Base-by-base conservation (phyloP, 495 filamentous ascomycete genomes). In the Penicillium maclennaniae region DNA sequence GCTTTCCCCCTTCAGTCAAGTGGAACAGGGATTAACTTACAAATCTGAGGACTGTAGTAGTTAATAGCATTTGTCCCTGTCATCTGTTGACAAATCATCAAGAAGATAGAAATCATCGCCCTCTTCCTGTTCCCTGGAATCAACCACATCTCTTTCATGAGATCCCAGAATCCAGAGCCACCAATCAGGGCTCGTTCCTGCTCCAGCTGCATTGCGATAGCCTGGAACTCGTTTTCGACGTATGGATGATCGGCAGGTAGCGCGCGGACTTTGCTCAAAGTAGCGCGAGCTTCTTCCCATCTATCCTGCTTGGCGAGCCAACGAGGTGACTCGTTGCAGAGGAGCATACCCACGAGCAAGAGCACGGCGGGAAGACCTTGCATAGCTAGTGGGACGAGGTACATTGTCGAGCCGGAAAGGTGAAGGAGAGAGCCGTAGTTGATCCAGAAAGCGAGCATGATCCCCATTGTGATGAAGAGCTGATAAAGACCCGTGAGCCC, bases 1-100 rank as follows among this genome's bases (percentile, higher is more conserved):
- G 31, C 4, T 21, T 16, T 34, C 10, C 17, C 42, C 8, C 19
- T 3, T 3, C 8, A 23, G 4, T 36, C 28, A 9, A 1, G 16
- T 37, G 1, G 1, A 20, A n/a, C 16, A 17, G 1, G 1, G 15
- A n/a, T 12, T 4, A 12, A 71, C 62, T 74, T 65, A 74, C 90
- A 90, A 60, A 92, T 90, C 42, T 81, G 78, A 0, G 87, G 87
- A 4, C 84, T 83, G 64, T 87, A 88, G 63, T 87, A 86, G 63
- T 89, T 89, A 57, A 83, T 83, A 8, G 73, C 82, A 55, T 86
- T 85, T 15, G 79, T 83, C 15, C 78, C 83, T 0, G 83, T 87
- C 81, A 84, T 82, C 61, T 87, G 85, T 68, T 88, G 86, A 68
- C 83, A 87, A 55, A 87, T 56, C 85, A 88, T 87, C 39, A 89